Conservation (phyloP, 768 basidiomycete genomes). For the Tephrocybe sp. region DNA sequence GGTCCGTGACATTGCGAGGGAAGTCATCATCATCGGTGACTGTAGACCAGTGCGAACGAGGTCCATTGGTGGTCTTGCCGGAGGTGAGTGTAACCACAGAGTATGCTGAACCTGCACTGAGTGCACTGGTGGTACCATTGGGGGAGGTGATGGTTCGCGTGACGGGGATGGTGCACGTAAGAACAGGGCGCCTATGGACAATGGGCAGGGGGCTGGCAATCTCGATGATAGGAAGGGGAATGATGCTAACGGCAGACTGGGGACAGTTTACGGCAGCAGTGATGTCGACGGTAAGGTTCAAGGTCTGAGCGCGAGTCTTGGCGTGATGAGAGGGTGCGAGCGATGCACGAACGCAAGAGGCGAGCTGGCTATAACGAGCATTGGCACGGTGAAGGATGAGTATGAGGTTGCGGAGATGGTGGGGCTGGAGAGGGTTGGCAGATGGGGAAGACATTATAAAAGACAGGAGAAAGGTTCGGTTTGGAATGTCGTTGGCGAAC, state of each 20-base stretch:
- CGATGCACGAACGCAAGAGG: constrained; percentile 33
- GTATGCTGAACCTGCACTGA: constrained; percentile 7
- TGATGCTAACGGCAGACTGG: constrained; percentile 33
- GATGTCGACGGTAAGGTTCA: constrained; percentile 46
- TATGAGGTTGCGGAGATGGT: constrained; percentile 35
- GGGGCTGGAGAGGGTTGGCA: constrained; percentile 19
- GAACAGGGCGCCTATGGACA: constrained; percentile 15
- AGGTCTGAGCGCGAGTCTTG: constrained; percentile 39
- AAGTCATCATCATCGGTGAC: constrained; percentile 9
- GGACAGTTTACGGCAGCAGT: constrained; percentile 39
- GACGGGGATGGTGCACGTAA: constrained; percentile 23
- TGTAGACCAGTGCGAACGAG: constrained; percentile 17
- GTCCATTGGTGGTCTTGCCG: constrained; percentile 2
- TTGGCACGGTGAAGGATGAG: constrained; percentile 43
- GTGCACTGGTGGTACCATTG: constrained; percentile 20
- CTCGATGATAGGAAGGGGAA: constrained; percentile 38
- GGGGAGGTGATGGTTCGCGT: constrained; percentile 19
- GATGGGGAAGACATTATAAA: constrained; percentile 20
- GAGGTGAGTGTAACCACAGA: constrained; percentile 8
- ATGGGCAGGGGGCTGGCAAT: constrained; percentile 17
- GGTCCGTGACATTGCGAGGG: constrained; percentile 10
- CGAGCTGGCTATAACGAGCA: constrained; percentile 35
- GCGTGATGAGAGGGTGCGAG: constrained; percentile 43
- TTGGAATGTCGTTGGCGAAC: constrained; percentile 9
- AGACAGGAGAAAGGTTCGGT: constrained; percentile 1